Percentiles rank a stretch among this genome's conserved stretches.
These are phyloP conservation scores for Dryadomyces sulphureus DNA, from an alignment of 2,329 filamentous ascomycete species.

Conservation along the genomic window DNA sequence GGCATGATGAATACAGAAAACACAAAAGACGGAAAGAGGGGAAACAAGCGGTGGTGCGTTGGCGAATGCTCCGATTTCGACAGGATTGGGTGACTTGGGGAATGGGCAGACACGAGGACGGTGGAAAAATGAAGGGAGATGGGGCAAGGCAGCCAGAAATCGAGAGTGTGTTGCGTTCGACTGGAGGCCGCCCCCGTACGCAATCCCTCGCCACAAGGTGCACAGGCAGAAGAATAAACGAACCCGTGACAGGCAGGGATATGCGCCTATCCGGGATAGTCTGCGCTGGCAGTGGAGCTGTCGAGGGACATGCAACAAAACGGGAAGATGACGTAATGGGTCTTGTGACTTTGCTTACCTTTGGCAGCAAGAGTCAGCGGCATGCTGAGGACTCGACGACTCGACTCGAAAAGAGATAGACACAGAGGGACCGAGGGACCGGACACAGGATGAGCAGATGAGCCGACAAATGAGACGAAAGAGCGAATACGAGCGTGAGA, in stretches of 20 bases:
- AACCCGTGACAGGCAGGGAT: neutral
- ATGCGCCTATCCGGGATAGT: neutral
- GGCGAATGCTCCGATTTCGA: too few relatives aligned
- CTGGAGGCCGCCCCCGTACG: neutral
- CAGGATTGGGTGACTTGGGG: neutral
- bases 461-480: neutral
- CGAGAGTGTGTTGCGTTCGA: neutral
- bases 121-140: neutral
- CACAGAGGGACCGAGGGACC: too few relatives aligned
- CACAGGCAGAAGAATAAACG: neutral
- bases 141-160: too few relatives aligned
- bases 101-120: too few relatives aligned
- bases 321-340: slow-evolving; percentile 16
- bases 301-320: slow-evolving; percentile 1
- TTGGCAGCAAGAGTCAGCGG: slow-evolving; percentile 22
- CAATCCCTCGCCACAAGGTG: slow-evolving; percentile 3
- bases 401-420: too few relatives aligned
- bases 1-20: slow-evolving; percentile 25
- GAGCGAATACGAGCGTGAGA: neutral
- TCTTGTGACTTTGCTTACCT: slow-evolving; percentile 18
- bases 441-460: too few relatives aligned
- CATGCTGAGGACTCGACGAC: slow-evolving; percentile 12
- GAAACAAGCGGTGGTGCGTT: neutral
- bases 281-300: neutral
- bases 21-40: neutral